phyloP scores from a whole-genome alignment of 1,284 basidiomycete species.

The Rhodotorula sp. region DNA sequence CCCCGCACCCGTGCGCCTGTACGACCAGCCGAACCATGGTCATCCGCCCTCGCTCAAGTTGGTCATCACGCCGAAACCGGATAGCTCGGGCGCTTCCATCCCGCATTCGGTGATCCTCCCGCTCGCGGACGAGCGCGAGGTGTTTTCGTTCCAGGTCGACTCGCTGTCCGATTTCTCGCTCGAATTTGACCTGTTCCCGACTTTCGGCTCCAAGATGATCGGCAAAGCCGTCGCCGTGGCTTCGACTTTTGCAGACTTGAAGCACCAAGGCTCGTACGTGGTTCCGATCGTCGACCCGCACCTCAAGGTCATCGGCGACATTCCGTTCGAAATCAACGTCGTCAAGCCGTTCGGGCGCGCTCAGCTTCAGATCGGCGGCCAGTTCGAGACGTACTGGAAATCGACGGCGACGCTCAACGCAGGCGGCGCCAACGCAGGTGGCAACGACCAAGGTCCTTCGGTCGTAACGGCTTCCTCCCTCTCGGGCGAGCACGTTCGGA shows the following conservation, averaged over 20 bases:
- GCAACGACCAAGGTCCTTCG: neutral
- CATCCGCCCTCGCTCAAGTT: constrained; percentile 74
- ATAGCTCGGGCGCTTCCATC: constrained; percentile 65
- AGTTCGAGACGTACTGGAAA: constrained; percentile 92
- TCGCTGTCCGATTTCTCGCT: constrained; percentile 71
- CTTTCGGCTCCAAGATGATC: constrained; percentile 97
- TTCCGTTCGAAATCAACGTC: constrained; percentile 83
- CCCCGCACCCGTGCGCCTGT: constrained; percentile 50
- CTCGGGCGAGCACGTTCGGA: constrained; percentile 78
- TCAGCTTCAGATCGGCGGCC: constrained; percentile 91
- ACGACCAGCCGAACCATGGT: constrained; percentile 51
- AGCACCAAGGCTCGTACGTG: constrained; percentile 56
- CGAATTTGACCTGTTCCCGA: constrained; percentile 94
- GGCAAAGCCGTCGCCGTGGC: constrained; percentile 87
- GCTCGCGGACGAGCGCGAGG: constrained; percentile 72
- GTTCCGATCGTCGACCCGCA: constrained; percentile 89
- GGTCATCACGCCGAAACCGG: constrained; percentile 77
- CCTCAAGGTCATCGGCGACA: constrained; percentile 91
- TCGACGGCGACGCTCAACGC: constrained; percentile 57
- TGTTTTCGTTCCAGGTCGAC: constrained; percentile 85
- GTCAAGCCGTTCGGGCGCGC: constrained; percentile 89
- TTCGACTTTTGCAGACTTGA: constrained; percentile 64
- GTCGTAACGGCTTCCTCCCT: constrained; percentile 79
- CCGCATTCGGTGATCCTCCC: constrained; percentile 87
- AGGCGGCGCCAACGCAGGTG: constrained; percentile 39